A percentile compares a stretch with the other conserved stretches of the same genome.
Conservation (phyloP, 2,329 filamentous ascomycete species). For the Cryphonectria carpinicola region DNA sequence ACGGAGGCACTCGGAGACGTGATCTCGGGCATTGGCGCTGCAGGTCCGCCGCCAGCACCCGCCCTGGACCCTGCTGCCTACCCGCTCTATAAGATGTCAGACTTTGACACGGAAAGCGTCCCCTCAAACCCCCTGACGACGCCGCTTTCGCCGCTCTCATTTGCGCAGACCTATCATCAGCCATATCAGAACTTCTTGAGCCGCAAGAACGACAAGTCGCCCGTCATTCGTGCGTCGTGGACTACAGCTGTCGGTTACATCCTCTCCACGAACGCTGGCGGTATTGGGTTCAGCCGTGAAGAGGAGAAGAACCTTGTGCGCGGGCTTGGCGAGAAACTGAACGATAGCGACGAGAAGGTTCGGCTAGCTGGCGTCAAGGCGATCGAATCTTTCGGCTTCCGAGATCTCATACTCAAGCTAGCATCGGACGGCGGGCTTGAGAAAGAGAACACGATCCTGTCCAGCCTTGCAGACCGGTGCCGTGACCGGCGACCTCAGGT, state of each 20-base stretch:
- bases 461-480: conserved; percentile 81
- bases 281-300: conserved; percentile 81
- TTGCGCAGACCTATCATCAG: conserved; percentile 77
- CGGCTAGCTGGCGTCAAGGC: conserved; percentile 86
- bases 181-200: conserved; percentile 86
- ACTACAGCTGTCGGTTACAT: conserved; percentile 83
- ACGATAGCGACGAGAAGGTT: conserved; percentile 89
- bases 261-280: conserved; percentile 86
- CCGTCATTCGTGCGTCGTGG: conserved; percentile 84
- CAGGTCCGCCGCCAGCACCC: conserved; percentile 76
- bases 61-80: conserved; percentile 81
- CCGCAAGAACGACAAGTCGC: conserved; percentile 83
- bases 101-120: conserved; percentile 55
- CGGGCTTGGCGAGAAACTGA: conserved; percentile 77
- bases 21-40: conserved; percentile 89
- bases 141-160: conserved; percentile 86
- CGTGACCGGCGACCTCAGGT: conserved; percentile 84
- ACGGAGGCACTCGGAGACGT: conserved; percentile 96
- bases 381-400: conserved; percentile 78
- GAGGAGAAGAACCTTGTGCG: conserved; percentile 79
- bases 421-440: conserved; percentile 75
- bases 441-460: conserved; percentile 77
- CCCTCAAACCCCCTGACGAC: conserved; percentile 71
- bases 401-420: conserved; percentile 80
- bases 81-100: conserved; percentile 71